These are phyloP conservation scores for Parastagonospora nodorum DNA, from an alignment of 2,329 filamentous ascomycete species.

Conservation along the genomic window DNA sequence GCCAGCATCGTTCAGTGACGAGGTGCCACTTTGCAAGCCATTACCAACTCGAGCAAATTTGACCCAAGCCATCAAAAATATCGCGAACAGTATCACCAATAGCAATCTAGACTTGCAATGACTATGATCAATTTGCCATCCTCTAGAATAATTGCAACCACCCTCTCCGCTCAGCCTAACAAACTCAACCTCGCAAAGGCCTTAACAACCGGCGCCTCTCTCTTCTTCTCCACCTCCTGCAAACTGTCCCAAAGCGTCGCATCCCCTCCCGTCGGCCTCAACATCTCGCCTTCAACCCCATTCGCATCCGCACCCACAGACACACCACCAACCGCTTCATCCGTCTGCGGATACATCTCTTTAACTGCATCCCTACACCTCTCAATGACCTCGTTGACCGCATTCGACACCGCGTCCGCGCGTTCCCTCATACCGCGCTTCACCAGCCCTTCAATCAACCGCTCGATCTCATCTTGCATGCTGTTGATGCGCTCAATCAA, in stretches of 20 bases:
- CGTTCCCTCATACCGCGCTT: slow-evolving; percentile 86
- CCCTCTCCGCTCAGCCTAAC: slow-evolving; percentile 17
- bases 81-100: no score
- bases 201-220: slow-evolving; percentile 59
- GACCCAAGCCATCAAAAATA: no score
- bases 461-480: slow-evolving; percentile 71
- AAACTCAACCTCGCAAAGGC: slow-evolving; percentile 52
- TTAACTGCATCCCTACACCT: slow-evolving; percentile 68
- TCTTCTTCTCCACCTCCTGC: slow-evolving; percentile 44
- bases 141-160: not conserved
- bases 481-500: slow-evolving; percentile 82
- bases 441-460: slow-evolving; percentile 76
- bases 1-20: no score
- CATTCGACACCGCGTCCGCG: slow-evolving; percentile 74
- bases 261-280: slow-evolving; percentile 49
- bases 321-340: not conserved
- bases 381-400: slow-evolving; percentile 75
- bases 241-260: slow-evolving; percentile 54
- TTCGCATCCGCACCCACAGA: slow-evolving; percentile 3
- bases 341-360: slow-evolving; percentile 52
- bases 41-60: no score
- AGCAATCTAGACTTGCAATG: no score
- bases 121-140: no score
- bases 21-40: no score
- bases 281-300: slow-evolving; percentile 22